Conservation (phyloP, 805 yeast species). For the Saccharomycopsis microspora region DNA sequence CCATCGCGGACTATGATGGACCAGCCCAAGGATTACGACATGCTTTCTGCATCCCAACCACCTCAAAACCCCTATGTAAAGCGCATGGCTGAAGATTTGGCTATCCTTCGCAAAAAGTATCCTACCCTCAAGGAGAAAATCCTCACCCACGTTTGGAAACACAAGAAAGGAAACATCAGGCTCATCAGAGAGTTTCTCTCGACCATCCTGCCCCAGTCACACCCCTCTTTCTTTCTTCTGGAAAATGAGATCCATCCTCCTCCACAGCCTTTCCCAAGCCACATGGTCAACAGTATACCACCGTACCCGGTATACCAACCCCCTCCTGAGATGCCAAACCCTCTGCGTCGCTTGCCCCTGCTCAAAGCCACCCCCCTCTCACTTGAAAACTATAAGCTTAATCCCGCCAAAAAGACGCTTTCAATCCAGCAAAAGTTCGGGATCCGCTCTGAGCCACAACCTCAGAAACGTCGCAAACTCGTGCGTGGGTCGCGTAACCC, state of each 20-base stretch:
- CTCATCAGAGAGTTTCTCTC: conserved; percentile 23
- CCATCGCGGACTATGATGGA: conserved; percentile 9
- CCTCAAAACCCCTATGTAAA: background rate
- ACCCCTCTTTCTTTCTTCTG: too few relatives aligned
- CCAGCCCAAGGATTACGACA: conserved; percentile 1
- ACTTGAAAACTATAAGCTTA: conserved; percentile 4
- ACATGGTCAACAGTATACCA: too few relatives aligned
- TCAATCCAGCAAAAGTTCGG: conserved; percentile 15
- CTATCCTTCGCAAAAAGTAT: conserved; percentile 23
- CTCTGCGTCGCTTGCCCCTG: too few relatives aligned
- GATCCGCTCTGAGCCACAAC: conserved; percentile 1
- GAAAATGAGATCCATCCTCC: too few relatives aligned
- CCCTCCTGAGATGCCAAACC: too few relatives aligned
- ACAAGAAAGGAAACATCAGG: conserved; percentile 21
- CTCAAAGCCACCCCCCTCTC: background rate
- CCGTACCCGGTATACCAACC: too few relatives aligned
- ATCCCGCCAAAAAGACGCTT: conserved; percentile 6
- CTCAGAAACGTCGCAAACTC: conserved; percentile 26
- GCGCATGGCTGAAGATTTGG: conserved; percentile 20
- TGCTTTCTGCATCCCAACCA: conserved; percentile 1
- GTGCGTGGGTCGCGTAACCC: conserved; percentile 27
- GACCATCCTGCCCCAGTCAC: background rate
- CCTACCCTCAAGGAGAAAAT: conserved; percentile 23
- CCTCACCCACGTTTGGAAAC: conserved; percentile 23
- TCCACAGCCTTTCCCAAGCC: too few relatives aligned